These are phyloP conservation scores for Phytophthora colocasiae DNA, from an alignment of 352 stramenopile species.

Conservation along the genomic window DNA sequence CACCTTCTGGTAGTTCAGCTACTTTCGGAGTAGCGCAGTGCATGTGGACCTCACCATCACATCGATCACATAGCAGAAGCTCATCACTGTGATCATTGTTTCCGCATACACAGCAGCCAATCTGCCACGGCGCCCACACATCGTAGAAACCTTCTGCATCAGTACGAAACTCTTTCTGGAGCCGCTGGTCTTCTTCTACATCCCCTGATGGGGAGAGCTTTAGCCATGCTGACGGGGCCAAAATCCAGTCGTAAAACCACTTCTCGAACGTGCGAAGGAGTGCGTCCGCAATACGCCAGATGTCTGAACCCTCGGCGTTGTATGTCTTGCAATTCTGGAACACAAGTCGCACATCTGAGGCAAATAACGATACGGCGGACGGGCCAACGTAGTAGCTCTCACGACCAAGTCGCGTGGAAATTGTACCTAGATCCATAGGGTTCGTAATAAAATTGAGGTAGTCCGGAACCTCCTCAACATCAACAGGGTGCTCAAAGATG, in stretches of 20 bases:
- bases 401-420: constrained; percentile 66
- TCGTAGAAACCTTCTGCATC: constrained; percentile 75
- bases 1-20: constrained; percentile 71
- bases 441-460: constrained; percentile 90
- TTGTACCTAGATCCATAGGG: constrained; percentile 89
- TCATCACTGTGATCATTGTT: constrained; percentile 82
- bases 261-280: constrained; percentile 86
- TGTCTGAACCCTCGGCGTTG: constrained; percentile 84
- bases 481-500: constrained; percentile 83
- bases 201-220: constrained; percentile 64
- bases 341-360: constrained; percentile 83
- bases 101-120: constrained; percentile 78
- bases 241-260: constrained; percentile 88
- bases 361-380: constrained; percentile 77
- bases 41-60: constrained; percentile 90
- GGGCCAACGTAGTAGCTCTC: constrained; percentile 88
- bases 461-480: constrained; percentile 82
- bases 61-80: constrained; percentile 86
- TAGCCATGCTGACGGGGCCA: constrained; percentile 83
- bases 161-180: constrained; percentile 68
- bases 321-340: constrained; percentile 91
- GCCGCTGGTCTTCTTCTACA: constrained; percentile 48
- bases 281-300: constrained; percentile 76
- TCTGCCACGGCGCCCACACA: constrained; percentile 79
- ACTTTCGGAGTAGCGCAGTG: constrained; percentile 78